These are phyloP conservation scores for Aspergillus amoenus DNA, from an alignment of 2,329 filamentous ascomycete species.

Conservation along the genomic window DNA sequence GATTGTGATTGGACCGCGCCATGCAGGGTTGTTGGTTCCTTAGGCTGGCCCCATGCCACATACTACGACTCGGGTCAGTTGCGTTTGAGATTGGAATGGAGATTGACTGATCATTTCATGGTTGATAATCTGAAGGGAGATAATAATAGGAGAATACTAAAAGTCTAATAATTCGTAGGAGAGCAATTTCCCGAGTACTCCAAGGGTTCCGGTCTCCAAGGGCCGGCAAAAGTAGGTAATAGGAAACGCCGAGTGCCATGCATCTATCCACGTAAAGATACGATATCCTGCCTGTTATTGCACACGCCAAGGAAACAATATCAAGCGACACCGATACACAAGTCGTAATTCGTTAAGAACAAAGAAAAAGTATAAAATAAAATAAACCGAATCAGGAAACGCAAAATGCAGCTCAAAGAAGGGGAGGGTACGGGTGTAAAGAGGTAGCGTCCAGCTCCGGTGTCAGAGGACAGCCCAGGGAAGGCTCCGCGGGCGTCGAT, in stretches of 20 bases:
- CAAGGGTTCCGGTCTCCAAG: neutral
- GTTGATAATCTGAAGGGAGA: neutral
- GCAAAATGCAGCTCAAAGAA: constrained; percentile 16
- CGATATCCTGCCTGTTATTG: neutral
- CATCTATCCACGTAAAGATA: constrained; percentile 4
- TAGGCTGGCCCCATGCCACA: neutral
- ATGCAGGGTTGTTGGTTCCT: neutral
- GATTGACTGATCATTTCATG: neutral
- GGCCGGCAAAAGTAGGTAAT: neutral
- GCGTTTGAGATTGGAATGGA: neutral
- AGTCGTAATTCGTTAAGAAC: neutral
- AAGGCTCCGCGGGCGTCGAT: constrained; percentile 42
- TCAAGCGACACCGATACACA: neutral
- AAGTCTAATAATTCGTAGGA: neutral
- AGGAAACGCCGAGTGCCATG: constrained; percentile 9
- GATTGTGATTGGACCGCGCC: neutral
- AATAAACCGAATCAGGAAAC: too few species aligned
- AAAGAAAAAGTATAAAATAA: neutral
- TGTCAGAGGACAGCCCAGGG: constrained; percentile 42
- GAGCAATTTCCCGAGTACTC: constrained; percentile 6
- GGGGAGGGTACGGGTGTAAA: constrained; percentile 32
- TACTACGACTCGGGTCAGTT: neutral
- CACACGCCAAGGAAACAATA: neutral
- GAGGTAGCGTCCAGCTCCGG: constrained; percentile 43
- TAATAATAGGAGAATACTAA: neutral